Evolutionary conservation across 2,329 filamentous ascomycete genomes (phyloP), one percentile per base, ranked within the genome.

Genomic region (Apiospora kogelbergensis): DNA sequence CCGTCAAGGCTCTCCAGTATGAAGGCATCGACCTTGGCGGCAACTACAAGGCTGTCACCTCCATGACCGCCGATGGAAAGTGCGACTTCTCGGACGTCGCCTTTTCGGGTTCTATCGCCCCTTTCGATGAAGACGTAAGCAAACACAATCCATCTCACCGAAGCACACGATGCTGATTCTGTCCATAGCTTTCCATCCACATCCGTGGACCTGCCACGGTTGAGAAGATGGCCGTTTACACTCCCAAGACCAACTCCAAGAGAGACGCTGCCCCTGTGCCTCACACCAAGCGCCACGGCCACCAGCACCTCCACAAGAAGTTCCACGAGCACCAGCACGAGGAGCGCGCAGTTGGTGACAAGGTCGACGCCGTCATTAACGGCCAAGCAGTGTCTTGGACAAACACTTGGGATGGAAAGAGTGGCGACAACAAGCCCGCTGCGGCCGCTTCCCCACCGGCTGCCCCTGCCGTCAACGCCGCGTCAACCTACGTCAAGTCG

Each of bases 111-210:
- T 82, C 86, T 48, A 81, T 93, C 66, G 86, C 90, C 37, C 92
- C 92, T 7, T 84, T 93, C 42, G 85, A 92, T 71, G 89, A 92
- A 77, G 91, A 91, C 81, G 91, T 93, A 81, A 80, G 88, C 73
- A 40, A 17, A 22, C 60, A 46, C 63, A 22, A 13, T 17, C 15
- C 30, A 63, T 30, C n/a, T 6, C 44, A n/a, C 60, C 5, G 26
- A 22, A 46, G 41, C 40, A 15, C 30, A 60, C 53, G 2, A 11
- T 74, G 71, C 75, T 67, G 13, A 68, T 60, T 40, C 48, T 53
- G 40, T 30, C 45, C 37, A 0, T 70, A 93, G 91, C 83, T 94
- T 40, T 93, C 91, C 1, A 79, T 93, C 71, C 90, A 93, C 77
- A 84, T 94, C 76, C 90, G 92, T 73, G 93, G 92, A 42, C 63